Evolutionary conservation across 2,329 filamentous ascomycete species (phyloP).

Genomic region (Xylogone sp.): DNA sequence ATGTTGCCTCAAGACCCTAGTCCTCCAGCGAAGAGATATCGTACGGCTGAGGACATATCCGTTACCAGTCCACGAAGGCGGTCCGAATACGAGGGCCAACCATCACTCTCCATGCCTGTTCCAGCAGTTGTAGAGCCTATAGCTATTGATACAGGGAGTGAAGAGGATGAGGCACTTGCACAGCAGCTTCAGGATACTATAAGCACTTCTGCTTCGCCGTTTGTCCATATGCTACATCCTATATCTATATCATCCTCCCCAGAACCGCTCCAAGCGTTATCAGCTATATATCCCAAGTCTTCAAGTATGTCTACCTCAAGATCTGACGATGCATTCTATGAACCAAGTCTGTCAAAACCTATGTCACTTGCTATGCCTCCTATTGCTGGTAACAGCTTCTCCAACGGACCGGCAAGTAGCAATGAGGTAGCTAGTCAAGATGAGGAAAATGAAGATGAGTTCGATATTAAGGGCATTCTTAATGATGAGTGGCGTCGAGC

Average conservation of each 20-base stretch:
- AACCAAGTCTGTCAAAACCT: neutral
- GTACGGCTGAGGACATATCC: neutral
- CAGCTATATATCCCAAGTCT: neutral
- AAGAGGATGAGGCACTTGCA: constrained; percentile 13
- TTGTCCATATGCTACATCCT: neutral
- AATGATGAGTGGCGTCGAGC: constrained; percentile 9
- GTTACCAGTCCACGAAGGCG: neutral
- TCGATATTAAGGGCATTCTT: constrained; percentile 18
- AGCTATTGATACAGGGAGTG: constrained; percentile 4
- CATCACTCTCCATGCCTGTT: constrained; percentile 17
- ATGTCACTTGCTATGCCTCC: neutral
- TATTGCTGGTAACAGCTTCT: neutral
- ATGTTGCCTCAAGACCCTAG: neutral
- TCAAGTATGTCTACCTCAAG: neutral
- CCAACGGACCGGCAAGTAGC: neutral
- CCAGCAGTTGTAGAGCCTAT: constrained; percentile 10
- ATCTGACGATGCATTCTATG: neutral
- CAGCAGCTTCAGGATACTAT: constrained; percentile 11
- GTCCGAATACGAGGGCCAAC: constrained; percentile 4
- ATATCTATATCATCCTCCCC: neutral
- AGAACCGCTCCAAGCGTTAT: neutral
- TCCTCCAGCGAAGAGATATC: neutral
- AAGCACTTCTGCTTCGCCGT: neutral
- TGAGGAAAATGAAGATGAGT: constrained; percentile 7
- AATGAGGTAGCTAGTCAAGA: neutral